phyloP scores from a whole-genome alignment of 2,329 filamentous ascomycete species.

The Didymella sp. region DNA sequence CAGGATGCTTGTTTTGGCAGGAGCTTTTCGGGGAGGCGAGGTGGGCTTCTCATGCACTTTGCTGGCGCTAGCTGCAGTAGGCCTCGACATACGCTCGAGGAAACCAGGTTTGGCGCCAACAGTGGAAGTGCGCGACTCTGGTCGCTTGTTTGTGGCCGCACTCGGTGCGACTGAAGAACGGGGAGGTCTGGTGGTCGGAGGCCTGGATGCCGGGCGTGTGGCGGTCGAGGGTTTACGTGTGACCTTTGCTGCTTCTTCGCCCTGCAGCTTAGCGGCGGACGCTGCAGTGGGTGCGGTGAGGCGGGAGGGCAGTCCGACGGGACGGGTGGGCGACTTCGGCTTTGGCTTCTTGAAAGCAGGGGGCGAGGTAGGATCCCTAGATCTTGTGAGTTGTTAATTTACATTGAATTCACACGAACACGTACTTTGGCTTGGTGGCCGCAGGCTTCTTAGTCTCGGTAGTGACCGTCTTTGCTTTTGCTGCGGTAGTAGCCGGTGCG shows the following conservation, averaged over 20 bases:
- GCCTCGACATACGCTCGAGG: slow-evolving; percentile 81
- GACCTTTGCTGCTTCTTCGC: slow-evolving; percentile 30
- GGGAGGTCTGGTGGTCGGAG: slow-evolving; percentile 39
- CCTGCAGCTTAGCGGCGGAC: slow-evolving; percentile 68
- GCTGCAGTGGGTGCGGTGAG: slow-evolving; percentile 74
- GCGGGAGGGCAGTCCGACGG: slow-evolving; percentile 70
- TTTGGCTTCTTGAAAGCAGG: slow-evolving; percentile 49
- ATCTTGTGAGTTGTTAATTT: background rate
- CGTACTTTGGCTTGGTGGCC: slow-evolving; percentile 24
- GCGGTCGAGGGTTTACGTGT: slow-evolving; percentile 49
- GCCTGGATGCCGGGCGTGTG: slow-evolving; percentile 40
- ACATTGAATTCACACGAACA: background rate
- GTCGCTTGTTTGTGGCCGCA: slow-evolving; percentile 55
- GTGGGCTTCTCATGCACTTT: slow-evolving; percentile 70
- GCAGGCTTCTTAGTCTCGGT: slow-evolving; percentile 37
- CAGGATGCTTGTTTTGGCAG: slow-evolving; percentile 31
- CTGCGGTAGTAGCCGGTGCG: slow-evolving; percentile 29
- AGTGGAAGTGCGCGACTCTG: slow-evolving; percentile 56
- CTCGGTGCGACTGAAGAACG: slow-evolving; percentile 48
- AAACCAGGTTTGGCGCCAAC: slow-evolving; percentile 70
- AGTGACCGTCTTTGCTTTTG: slow-evolving; percentile 31
- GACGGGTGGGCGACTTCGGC: slow-evolving; percentile 70
- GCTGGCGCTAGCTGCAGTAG: slow-evolving; percentile 71
- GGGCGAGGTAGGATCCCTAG: slow-evolving; percentile 33
- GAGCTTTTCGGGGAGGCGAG: slow-evolving; percentile 45